phyloP scores from a whole-genome alignment of 1,284 basidiomycete genomes.

The Boletellus dicymbophilus region DNA sequence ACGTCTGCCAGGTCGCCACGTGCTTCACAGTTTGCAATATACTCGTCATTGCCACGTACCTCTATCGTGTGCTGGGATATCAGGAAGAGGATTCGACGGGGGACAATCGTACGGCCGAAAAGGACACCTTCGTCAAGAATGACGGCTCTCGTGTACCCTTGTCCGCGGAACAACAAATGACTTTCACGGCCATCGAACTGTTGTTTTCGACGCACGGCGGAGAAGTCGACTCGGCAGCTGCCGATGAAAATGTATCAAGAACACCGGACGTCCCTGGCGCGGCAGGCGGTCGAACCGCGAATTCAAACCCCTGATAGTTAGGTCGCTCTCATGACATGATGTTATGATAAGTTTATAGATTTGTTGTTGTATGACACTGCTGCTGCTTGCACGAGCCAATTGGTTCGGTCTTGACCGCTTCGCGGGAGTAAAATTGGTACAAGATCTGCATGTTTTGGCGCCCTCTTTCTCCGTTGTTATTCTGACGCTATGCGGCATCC shows the following conservation, averaged over 20 bases:
- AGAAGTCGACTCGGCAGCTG: not conserved
- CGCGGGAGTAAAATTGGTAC: no score
- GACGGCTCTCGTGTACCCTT: not conserved
- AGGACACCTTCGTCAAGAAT: not conserved
- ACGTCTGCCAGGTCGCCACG: not conserved
- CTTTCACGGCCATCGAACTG: not conserved
- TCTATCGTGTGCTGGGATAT: not conserved
- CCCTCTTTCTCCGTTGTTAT: no score
- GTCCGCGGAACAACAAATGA: not conserved
- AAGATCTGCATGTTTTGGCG: no score
- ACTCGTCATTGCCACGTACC: not conserved
- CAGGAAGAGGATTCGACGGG: not conserved
- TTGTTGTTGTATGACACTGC: no score
- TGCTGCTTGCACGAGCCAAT: no score
- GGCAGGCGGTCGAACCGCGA: no score
- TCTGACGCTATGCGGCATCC: no score
- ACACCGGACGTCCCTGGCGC: not conserved
- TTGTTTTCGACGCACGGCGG: not conserved
- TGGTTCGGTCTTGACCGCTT: no score
- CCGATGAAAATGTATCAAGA: not conserved
- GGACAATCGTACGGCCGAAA: not conserved
- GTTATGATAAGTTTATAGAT: no score
- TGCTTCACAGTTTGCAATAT: not conserved
- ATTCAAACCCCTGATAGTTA: no score
- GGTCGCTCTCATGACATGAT: no score